Evolutionary conservation across 768 basidiomycete genomes (phyloP).

Genomic region (Lactarius psammicola): DNA sequence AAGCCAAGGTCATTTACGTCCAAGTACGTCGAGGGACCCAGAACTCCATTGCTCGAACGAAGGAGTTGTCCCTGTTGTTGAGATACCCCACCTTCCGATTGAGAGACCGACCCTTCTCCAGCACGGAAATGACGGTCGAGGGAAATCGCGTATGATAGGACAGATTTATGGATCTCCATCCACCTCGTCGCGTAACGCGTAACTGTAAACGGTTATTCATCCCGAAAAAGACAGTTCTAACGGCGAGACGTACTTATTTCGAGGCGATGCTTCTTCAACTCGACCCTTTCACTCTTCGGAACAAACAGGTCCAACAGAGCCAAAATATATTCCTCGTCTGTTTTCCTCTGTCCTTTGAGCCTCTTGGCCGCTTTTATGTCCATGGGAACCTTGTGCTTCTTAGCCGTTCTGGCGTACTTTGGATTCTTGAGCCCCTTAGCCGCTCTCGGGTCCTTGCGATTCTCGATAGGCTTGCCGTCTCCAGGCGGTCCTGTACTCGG

Average conservation of each 20-base stretch:
- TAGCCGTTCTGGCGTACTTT: background rate
- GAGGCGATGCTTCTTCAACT: conserved; percentile 21
- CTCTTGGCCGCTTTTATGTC: conserved; percentile 11
- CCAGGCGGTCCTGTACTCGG: background rate
- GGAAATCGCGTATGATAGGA: background rate
- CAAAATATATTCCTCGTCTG: conserved; percentile 6
- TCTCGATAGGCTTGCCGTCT: background rate
- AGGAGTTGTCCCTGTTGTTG: conserved; percentile 1
- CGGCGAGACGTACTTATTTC: background rate
- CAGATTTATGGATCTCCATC: background rate
- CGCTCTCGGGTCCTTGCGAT: background rate
- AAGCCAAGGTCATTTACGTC: background rate
- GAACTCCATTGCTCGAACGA: background rate
- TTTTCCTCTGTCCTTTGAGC: conserved; percentile 6
- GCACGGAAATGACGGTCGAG: background rate
- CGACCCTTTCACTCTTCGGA: background rate
- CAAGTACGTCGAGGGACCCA: background rate
- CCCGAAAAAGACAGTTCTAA: background rate
- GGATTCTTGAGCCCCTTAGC: background rate
- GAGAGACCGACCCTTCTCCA: background rate
- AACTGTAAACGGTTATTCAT: conserved; percentile 8
- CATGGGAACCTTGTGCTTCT: background rate
- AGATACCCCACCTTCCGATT: background rate
- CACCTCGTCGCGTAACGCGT: background rate
- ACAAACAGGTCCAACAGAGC: conserved; percentile 14